Evolutionary conservation across 305 asterid genomes (phyloP).

Genomic region (Fraxinus albicans): DNA sequence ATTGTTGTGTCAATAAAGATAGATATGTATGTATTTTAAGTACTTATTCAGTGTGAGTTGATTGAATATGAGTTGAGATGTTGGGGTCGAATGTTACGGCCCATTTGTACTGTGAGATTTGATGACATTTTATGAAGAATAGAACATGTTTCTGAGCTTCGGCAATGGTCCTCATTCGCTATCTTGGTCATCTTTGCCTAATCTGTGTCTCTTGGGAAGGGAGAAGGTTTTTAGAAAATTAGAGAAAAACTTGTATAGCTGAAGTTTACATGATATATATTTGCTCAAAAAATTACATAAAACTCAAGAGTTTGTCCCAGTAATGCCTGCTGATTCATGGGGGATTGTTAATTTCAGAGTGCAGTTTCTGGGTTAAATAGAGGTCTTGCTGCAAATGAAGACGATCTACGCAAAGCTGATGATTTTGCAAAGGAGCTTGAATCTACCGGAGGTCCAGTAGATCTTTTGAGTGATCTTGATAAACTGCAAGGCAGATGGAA

Average conservation of each 20-base stretch:
- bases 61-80: background rate
- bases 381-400: slow-evolving; percentile 91
- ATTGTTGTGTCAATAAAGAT: background rate
- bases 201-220: background rate
- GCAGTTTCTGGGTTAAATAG: slow-evolving; percentile 90
- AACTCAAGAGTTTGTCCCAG: background rate
- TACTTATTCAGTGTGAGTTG: background rate
- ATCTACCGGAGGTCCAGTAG: slow-evolving; percentile 58
- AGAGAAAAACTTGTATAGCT: background rate
- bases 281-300: background rate
- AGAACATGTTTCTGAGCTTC: background rate
- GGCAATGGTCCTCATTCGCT: background rate
- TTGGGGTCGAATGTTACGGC: background rate
- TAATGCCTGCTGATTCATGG: background rate
- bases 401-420: slow-evolving; percentile 76
- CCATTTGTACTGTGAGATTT: background rate
- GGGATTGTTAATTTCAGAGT: slow-evolving; percentile 44
- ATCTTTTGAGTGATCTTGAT: slow-evolving; percentile 61
- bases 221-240: too few species aligned
- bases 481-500: slow-evolving; percentile 93
- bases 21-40: background rate
- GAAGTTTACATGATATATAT: background rate
- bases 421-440: slow-evolving; percentile 82
- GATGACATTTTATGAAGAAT: background rate
- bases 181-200: background rate